phyloP scores from a whole-genome alignment of 345 rosid species.

The Populus euphratica region DNA sequence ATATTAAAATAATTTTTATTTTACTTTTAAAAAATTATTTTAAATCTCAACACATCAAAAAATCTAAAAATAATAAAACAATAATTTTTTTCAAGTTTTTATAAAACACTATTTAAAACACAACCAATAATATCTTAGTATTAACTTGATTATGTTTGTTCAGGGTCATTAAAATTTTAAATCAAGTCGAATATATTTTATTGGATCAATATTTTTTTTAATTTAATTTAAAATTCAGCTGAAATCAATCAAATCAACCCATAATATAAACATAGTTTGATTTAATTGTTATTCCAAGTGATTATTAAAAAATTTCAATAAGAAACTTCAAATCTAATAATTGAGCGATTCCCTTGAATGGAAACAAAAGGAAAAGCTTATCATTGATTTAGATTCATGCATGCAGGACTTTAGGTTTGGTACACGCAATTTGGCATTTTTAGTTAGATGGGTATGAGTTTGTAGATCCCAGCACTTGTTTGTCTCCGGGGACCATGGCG shows the following conservation, averaged over 20 bases:
- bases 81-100: too few relatives aligned
- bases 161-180: accelerated
- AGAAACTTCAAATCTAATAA: background rate
- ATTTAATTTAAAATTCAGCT: too few relatives aligned
- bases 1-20: too few relatives aligned
- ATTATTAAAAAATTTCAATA: too few relatives aligned
- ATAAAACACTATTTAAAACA: too few relatives aligned
- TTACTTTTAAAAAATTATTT: too few relatives aligned
- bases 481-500: background rate
- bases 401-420: background rate
- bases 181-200: too few relatives aligned
- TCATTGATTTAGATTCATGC: background rate
- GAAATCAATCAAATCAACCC: too few relatives aligned
- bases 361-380: background rate
- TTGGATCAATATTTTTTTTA: accelerated
- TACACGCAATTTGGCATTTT: background rate
- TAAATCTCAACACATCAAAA: too few relatives aligned
- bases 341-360: background rate
- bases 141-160: too few relatives aligned
- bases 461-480: background rate
- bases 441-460: background rate
- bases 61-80: too few relatives aligned
- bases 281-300: too few relatives aligned
- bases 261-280: accelerated
- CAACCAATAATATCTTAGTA: accelerated